Conservation (phyloP, 2,329 filamentous ascomycete genomes). For the Blastomyces parvus region DNA sequence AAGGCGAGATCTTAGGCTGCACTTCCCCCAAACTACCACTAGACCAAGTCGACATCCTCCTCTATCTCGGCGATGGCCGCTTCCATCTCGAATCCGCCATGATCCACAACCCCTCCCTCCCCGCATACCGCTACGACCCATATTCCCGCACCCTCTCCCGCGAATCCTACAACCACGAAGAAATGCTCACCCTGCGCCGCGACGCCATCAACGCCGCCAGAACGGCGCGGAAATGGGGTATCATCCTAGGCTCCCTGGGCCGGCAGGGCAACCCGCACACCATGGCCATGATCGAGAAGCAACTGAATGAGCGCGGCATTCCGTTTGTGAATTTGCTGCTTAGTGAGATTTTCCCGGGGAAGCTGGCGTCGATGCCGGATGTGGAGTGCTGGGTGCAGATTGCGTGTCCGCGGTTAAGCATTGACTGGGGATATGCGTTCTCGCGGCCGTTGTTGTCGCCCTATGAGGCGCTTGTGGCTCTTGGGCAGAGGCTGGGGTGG, state of each 20-base stretch:
- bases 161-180: slow-evolving; percentile 83
- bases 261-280: slow-evolving; percentile 94
- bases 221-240: slow-evolving; percentile 65
- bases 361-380: slow-evolving; percentile 84
- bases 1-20: slow-evolving; percentile 95
- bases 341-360: slow-evolving; percentile 93
- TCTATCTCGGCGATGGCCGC: slow-evolving; percentile 84
- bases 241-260: slow-evolving; percentile 86
- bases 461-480: slow-evolving; percentile 86
- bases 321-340: slow-evolving; percentile 78
- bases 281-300: slow-evolving; percentile 72
- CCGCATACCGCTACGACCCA: slow-evolving; percentile 93
- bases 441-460: slow-evolving; percentile 78
- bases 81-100: slow-evolving; percentile 98
- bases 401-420: slow-evolving; percentile 89
- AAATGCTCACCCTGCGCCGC: slow-evolving; percentile 73
- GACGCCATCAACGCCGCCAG: slow-evolving; percentile 66
- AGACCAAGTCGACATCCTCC: slow-evolving; percentile 60
- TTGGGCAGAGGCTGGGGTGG: slow-evolving; percentile 71
- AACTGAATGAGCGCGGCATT: slow-evolving; percentile 60
- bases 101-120: slow-evolving; percentile 90
- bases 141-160: slow-evolving; percentile 86
- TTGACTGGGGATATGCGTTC: slow-evolving; percentile 98
- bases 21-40: slow-evolving; percentile 68
- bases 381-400: slow-evolving; percentile 98